These are phyloP conservation scores for Schizothecium vesticola DNA, from an alignment of 495 filamentous ascomycete genomes.

Conservation along the genomic window DNA sequence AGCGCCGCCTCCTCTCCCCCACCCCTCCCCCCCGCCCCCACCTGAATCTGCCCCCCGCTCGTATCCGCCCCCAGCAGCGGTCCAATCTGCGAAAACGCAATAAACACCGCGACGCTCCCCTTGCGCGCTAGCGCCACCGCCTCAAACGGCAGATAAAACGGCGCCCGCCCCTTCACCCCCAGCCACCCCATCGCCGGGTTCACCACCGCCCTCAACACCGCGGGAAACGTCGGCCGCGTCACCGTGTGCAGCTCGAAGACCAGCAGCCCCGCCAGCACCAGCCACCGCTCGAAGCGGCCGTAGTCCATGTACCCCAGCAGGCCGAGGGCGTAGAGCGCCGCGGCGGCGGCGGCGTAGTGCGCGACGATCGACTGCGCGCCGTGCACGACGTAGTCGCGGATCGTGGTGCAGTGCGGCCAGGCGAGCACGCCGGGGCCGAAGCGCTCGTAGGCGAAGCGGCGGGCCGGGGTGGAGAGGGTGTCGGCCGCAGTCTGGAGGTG, in stretches of 20 bases:
- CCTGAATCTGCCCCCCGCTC: slow-evolving; percentile 21
- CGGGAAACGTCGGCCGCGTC: slow-evolving; percentile 57
- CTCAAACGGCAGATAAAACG: slow-evolving; percentile 84
- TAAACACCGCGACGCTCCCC: slow-evolving; percentile 71
- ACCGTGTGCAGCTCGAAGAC: slow-evolving; percentile 69
- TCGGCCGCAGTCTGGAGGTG: slow-evolving; percentile 79
- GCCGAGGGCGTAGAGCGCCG: slow-evolving; percentile 61
- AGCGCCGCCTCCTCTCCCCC: slow-evolving; percentile 33
- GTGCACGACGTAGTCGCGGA: slow-evolving; percentile 64
- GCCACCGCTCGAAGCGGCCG: slow-evolving; percentile 87
- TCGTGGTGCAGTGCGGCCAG: slow-evolving; percentile 56
- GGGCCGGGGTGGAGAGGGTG: slow-evolving; percentile 69
- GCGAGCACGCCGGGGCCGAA: slow-evolving; percentile 73
- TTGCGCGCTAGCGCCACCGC: slow-evolving; percentile 71
- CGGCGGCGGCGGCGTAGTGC: slow-evolving; percentile 60
- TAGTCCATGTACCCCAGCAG: slow-evolving; percentile 76
- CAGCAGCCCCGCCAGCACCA: slow-evolving; percentile 61
- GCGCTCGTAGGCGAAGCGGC: slow-evolving; percentile 87
- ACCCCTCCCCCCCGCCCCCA: slow-evolving; percentile 19
- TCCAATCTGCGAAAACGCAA: slow-evolving; percentile 81
- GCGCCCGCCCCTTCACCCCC: slow-evolving; percentile 19
- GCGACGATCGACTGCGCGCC: slow-evolving; percentile 54
- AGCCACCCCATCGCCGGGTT: slow-evolving; percentile 55
- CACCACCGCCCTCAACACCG: slow-evolving; percentile 52
- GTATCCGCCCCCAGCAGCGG: slow-evolving; percentile 50